Evolutionary conservation across 2,329 filamentous ascomycete genomes (phyloP).

Genomic region (Colletotrichum orbiculare): DNA sequence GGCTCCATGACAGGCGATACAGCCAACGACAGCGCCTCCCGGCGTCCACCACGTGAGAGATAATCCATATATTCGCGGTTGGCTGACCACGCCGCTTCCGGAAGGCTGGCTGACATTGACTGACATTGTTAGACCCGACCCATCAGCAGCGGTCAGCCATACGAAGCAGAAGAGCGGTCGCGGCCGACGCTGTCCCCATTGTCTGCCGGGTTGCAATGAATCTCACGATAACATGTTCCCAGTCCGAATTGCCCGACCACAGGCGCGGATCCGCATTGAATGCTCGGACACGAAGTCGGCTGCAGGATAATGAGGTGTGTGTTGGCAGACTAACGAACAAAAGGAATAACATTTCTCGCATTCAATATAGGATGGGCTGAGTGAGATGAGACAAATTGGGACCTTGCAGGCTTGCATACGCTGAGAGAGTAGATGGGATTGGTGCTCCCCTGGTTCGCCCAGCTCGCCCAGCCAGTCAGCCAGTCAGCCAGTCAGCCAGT

Average conservation of each 20-base stretch:
- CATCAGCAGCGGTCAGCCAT: conserved; percentile 13
- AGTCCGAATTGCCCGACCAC: conserved; percentile 21
- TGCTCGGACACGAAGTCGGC: conserved; percentile 17
- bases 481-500: neutral
- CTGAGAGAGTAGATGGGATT: conserved; percentile 14
- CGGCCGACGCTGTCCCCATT: conserved; percentile 5
- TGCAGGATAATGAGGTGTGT: conserved; percentile 19
- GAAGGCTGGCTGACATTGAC: neutral
- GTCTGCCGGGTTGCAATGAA: neutral
- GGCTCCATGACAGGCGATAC: conserved; percentile 9
- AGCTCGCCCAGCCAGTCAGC: neutral
- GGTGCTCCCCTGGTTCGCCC: conserved; percentile 10
- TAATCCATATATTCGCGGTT: no score
- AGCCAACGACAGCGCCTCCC: conserved; percentile 4
- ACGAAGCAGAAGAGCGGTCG: conserved; percentile 1
- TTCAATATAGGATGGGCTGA: conserved; percentile 28
- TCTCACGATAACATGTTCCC: conserved; percentile 8
- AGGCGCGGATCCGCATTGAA: conserved; percentile 23
- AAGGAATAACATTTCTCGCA: conserved; percentile 10
- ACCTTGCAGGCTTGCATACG: conserved; percentile 32
- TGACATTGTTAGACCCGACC: neutral
- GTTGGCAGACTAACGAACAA: conserved; percentile 30
- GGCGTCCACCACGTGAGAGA: conserved; percentile 9
- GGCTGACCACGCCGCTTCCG: no score
- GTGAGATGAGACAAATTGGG: conserved; percentile 26